Percentiles rank a stretch among this genome's conserved stretches.
Conservation (phyloP, 306 rosid genomes). For the Lotus japonicus region DNA sequence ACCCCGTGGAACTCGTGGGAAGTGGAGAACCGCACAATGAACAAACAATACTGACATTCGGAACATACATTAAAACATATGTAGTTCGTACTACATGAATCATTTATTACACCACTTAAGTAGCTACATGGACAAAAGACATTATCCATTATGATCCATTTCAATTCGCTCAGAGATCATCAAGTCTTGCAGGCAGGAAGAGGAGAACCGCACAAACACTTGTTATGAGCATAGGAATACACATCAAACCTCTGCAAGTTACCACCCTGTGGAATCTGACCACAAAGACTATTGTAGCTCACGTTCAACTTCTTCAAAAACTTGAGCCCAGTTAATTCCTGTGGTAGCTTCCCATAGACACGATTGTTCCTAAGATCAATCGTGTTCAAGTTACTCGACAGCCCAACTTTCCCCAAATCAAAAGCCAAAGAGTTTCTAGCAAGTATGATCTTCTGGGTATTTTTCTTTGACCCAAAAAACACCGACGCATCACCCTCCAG, state of each 20-base stretch:
- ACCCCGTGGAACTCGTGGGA: no score
- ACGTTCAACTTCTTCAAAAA: slow-evolving; percentile 10
- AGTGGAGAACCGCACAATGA: no score
- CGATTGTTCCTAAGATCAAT: slow-evolving; percentile 21
- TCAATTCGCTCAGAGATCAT: background rate
- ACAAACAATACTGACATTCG: no score
- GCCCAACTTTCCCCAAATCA: slow-evolving; percentile 19
- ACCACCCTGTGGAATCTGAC: slow-evolving; percentile 25
- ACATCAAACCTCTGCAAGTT: slow-evolving; percentile 15
- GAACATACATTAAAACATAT: no score
- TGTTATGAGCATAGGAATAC: slow-evolving; percentile 2
- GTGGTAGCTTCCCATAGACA: slow-evolving; percentile 15
- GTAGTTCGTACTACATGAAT: no score
- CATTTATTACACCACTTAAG: no score
- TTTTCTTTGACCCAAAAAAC: slow-evolving; percentile 15
- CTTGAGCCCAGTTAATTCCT: slow-evolving; percentile 2
- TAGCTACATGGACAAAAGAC: no score
- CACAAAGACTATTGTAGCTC: slow-evolving; percentile 23
- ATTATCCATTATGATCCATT: no score
- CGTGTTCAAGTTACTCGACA: background rate
- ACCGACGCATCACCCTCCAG: slow-evolving; percentile 29
- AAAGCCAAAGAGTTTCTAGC: slow-evolving; percentile 1
- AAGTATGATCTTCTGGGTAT: slow-evolving; percentile 5
- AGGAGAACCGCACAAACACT: slow-evolving; percentile 28
- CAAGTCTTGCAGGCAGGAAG: slow-evolving; percentile 7